Percentiles rank a stretch among this genome's conserved stretches.
phyloP scores from a whole-genome alignment of 75 land plant species.

The Picea glauca region DNA sequence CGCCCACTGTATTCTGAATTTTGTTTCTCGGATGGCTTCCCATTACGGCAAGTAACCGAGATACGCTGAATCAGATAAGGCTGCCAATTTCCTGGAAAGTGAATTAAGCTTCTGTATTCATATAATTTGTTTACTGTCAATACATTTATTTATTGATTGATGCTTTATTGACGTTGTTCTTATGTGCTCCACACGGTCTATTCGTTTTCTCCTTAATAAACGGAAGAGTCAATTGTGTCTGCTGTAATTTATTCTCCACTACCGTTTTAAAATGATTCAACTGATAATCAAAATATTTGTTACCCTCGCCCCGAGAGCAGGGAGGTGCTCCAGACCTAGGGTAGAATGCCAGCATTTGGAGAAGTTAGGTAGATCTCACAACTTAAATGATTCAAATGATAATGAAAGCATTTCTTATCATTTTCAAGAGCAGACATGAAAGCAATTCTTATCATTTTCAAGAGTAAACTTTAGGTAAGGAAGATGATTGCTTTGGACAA shows the following conservation, averaged over 20 bases:
- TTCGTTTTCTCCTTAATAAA: not conserved
- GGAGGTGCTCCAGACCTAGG: no score
- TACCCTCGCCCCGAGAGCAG: no score
- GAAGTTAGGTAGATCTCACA: no score
- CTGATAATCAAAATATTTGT: no score
- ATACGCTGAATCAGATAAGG: slow-evolving; percentile 6
- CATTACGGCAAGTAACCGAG: not conserved
- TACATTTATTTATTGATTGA: not conserved
- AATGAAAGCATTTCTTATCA: no score
- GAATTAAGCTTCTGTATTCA: not conserved
- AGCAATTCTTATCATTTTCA: no score
- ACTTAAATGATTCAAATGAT: no score
- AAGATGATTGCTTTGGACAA: no score
- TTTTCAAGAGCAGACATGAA: no score
- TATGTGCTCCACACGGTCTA: not conserved
- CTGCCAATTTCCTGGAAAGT: slow-evolving; percentile 1
- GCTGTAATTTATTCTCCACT: not conserved
- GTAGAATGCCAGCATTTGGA: no score
- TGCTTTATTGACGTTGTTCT: not conserved
- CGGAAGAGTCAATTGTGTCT: not conserved
- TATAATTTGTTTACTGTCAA: not conserved
- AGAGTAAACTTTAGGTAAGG: no score
- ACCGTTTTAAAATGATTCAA: no score
- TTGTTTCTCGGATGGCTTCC: not conserved
- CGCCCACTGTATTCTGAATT: not conserved